Evolutionary conservation across 169 alveolate genomes (phyloP).

Genomic region (Theileria sp.): DNA sequence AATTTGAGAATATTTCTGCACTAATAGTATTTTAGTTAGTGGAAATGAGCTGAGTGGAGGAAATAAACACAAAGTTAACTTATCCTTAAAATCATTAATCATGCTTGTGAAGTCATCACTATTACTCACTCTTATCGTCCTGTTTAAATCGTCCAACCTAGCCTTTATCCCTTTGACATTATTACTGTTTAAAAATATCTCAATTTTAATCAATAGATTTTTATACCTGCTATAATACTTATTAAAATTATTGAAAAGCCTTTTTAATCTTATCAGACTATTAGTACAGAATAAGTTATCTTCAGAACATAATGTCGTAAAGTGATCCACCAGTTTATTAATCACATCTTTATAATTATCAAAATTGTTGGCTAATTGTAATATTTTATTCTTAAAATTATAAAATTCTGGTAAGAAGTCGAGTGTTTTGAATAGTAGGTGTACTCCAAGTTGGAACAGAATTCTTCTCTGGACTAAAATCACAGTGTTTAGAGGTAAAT

Average conservation of each 20-base stretch:
- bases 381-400: slow-evolving; percentile 15
- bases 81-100: not conserved
- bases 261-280: not conserved
- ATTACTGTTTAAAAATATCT: not conserved
- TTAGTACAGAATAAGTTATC: not conserved
- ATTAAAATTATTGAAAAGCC: not conserved
- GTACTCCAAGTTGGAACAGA: slow-evolving; percentile 48
- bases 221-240: not conserved
- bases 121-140: not conserved
- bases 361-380: not conserved
- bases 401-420: slow-evolving; percentile 39
- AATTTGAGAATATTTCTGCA: slow-evolving; percentile 8
- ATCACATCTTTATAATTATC: not conserved
- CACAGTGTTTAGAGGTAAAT: slow-evolving; percentile 44
- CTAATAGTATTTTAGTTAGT: not conserved
- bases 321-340: not conserved
- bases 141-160: not conserved
- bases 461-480: slow-evolving; percentile 43
- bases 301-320: not conserved
- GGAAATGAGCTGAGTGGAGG: not conserved
- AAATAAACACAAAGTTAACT: not conserved
- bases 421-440: slow-evolving; percentile 23
- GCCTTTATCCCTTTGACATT: not conserved
- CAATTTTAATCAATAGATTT: not conserved
- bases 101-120: not conserved